phyloP scores from a whole-genome alignment of 2,329 filamentous ascomycete genomes.

The Fusarium tanahbumbuense region DNA sequence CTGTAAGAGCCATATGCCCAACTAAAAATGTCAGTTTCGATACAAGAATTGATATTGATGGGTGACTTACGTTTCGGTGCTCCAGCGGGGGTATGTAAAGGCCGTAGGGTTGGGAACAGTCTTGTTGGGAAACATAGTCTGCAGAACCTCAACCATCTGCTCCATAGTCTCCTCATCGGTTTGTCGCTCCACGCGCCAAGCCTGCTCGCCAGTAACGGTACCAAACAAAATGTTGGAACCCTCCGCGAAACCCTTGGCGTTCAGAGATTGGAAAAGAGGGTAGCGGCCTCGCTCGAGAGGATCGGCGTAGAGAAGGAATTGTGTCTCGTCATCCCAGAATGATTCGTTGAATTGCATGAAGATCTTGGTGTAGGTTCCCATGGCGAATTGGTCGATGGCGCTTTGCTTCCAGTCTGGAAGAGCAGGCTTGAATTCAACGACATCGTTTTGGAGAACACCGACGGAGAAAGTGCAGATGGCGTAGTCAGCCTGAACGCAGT shows the following conservation, averaged over 20 bases:
- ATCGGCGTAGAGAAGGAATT: slow-evolving; percentile 61
- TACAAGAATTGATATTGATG: rapidly evolving
- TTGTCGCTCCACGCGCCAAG: slow-evolving; percentile 66
- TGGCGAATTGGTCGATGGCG: slow-evolving; percentile 72
- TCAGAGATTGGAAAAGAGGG: slow-evolving; percentile 73
- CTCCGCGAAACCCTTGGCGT: slow-evolving; percentile 66
- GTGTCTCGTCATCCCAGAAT: slow-evolving; percentile 67
- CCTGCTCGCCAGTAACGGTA: slow-evolving; percentile 53
- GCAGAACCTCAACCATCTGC: slow-evolving; percentile 68
- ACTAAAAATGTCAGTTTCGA: slow-evolving; percentile 8
- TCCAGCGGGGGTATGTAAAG: slow-evolving; percentile 66
- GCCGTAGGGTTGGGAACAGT: slow-evolving; percentile 68
- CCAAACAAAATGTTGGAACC: slow-evolving; percentile 74
- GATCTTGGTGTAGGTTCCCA: slow-evolving; percentile 80
- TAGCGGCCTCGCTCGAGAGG: slow-evolving; percentile 56
- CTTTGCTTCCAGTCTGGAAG: slow-evolving; percentile 73
- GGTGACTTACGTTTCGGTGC: slow-evolving; percentile 38
- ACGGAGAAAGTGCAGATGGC: slow-evolving; percentile 76
- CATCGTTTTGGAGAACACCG: slow-evolving; percentile 73
- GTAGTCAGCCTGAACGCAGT: slow-evolving; percentile 68
- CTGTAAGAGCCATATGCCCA: slow-evolving; percentile 72
- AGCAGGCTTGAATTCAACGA: slow-evolving; percentile 66
- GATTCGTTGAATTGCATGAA: slow-evolving; percentile 76
- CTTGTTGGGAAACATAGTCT: slow-evolving; percentile 69
- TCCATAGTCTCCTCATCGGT: slow-evolving; percentile 69